A percentile compares a stretch with the other conserved stretches of the same genome.
Conservation (phyloP, 163 green algal genomes). For the Chlamydomonas reinhardtii region DNA sequence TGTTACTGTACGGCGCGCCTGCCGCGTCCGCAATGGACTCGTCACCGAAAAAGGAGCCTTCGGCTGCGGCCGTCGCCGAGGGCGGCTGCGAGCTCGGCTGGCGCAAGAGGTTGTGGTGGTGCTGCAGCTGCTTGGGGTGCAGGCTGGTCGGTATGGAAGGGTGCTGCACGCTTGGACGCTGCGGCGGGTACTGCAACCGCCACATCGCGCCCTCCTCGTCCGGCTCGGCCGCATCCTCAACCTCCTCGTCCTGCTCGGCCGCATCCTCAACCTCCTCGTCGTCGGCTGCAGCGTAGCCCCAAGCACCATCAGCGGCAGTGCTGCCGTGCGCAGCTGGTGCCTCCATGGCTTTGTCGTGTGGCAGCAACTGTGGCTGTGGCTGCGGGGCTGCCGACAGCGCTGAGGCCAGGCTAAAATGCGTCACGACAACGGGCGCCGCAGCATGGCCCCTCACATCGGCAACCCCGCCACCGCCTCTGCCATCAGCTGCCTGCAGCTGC, state of each 20-base stretch:
- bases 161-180: neutral
- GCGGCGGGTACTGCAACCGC: too few relatives aligned
- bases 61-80: neutral
- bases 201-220: neutral
- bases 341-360: neutral
- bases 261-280: neutral
- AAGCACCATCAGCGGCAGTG: neutral
- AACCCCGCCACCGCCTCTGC: neutral
- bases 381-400: neutral
- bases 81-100: too few relatives aligned
- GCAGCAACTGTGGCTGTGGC: neutral
- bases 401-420: conserved; percentile 12
- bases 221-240: neutral
- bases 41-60: neutral
- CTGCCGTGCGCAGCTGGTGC: neutral
- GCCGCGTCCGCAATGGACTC: neutral
- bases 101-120: too few relatives aligned
- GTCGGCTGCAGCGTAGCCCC: neutral
- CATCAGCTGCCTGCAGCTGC: conserved; percentile 2
- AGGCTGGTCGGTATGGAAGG: neutral
- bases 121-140: neutral
- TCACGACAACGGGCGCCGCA: neutral
- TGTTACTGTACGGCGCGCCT: too few relatives aligned
- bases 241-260: neutral
- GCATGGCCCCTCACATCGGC: neutral